Evolutionary conservation across 108 stramenopile species (phyloP).

Genomic region (Fragilaria crotonensis): DNA sequence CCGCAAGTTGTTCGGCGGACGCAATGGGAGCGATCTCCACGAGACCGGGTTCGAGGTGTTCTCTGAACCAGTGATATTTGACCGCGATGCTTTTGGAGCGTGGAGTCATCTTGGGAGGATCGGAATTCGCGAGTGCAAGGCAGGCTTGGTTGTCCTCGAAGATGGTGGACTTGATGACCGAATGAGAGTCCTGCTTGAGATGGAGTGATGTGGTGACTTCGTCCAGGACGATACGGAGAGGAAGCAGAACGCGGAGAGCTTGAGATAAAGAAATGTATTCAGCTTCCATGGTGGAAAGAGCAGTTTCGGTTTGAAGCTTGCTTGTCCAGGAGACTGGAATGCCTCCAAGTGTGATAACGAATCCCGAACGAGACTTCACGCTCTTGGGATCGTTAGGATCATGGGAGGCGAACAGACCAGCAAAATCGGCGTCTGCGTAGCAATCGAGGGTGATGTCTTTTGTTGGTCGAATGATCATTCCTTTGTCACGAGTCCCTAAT

Average conservation of each 20-base stretch:
- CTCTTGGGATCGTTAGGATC: conserved; percentile 9
- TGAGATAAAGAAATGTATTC: too few relatives aligned
- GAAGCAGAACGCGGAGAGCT: too few relatives aligned
- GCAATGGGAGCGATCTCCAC: conserved; percentile 10
- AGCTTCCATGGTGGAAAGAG: too few relatives aligned
- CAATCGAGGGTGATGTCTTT: conserved; percentile 14
- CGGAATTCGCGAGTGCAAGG: too few relatives aligned
- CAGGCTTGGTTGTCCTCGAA: too few relatives aligned
- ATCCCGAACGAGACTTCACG: conserved; percentile 25
- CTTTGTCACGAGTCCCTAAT: conserved; percentile 22
- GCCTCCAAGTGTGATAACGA: conserved; percentile 11
- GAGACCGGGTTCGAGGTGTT: conserved; percentile 7
- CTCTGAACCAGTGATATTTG: conserved; percentile 45
- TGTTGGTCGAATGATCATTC: conserved; percentile 11
- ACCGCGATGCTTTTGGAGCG: conserved; percentile 34
- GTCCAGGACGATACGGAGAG: too few relatives aligned
- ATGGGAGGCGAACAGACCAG: too few relatives aligned
- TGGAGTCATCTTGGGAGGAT: conserved; percentile 22
- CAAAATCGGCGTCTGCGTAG: conserved; percentile 29
- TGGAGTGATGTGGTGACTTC: too few relatives aligned
- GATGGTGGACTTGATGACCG: too few relatives aligned
- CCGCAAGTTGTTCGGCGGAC: conserved; percentile 20
- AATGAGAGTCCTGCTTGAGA: too few relatives aligned
- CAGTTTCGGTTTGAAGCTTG: conserved; percentile 33
- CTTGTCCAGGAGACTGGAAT: conserved; percentile 32